Evolutionary conservation across 139 green algal genomes (phyloP), one percentile per base, ranked within the genome.

Genomic region (Tetratostichococcus sp.): DNA sequence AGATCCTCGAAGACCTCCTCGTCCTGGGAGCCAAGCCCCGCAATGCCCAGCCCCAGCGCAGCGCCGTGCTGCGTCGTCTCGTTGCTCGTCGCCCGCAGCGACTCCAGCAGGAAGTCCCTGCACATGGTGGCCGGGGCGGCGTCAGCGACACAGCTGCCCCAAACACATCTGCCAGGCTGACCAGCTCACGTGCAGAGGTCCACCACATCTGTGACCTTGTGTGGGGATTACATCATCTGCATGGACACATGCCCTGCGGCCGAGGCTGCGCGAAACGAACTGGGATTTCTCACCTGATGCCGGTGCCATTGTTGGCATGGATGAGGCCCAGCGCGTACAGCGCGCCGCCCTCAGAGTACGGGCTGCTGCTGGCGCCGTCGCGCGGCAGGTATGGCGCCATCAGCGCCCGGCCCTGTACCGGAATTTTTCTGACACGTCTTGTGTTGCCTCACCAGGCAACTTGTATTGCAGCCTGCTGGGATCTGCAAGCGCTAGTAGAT

Each of bases 271-370:
- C n/a, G n/a, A n/a, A n/a, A n/a, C n/a, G n/a, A n/a, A n/a, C n/a
- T n/a, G n/a, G n/a, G n/a, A n/a, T n/a, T n/a, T n/a, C n/a, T 21
- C 50, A 62, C 50, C 50, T 25, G 43, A 94, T 89, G 70, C 84
- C 88, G 21, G 86, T 69, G 42, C 94, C 95, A 70, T 98, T 91
- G 73, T 94, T 96, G 67, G 88, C 87, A 79, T 98, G 94, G 73
- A 99, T 99, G 33, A 99, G 85, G 19, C 96, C 96, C 70, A 99
- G 87, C 3, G 96, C 96, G 73, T 98, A 99, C 75, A 98, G 86
- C 23, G 95, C 95, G 30, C 95, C 95, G 30, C 95, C 95, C 87
- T 98, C 94, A 21, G 82, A 87, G 75, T 84, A 89, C 31, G 84
- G 80, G 67, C 72, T 82, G 32, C 78, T 69, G 1, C 83, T 85